Evolutionary conservation across 176 grass and related monocot species (phyloP).

Genomic region (Avena atlantica): DNA sequence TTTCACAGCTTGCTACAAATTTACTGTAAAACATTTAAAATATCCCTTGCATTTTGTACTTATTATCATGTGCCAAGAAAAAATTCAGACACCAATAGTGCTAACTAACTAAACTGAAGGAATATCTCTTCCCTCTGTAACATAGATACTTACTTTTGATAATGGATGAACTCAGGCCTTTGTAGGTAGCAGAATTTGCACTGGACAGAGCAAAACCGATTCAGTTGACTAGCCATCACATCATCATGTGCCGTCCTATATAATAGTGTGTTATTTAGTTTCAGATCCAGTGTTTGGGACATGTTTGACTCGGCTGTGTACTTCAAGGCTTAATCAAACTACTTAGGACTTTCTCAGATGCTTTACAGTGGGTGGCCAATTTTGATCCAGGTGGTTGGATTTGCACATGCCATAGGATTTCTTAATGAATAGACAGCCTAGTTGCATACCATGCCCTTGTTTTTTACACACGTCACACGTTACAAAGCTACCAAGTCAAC

Average conservation of each 20-base stretch:
- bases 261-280: slow-evolving; percentile 3
- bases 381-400: slow-evolving; percentile 28
- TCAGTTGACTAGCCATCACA: not conserved
- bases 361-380: not conserved
- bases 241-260: slow-evolving; percentile 13
- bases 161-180: not conserved
- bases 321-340: slow-evolving; percentile 7
- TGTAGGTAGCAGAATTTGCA: slow-evolving; percentile 15
- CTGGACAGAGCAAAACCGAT: not conserved
- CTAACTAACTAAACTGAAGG: not conserved
- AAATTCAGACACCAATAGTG: not conserved
- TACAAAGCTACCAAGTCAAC: slow-evolving; percentile 31
- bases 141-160: not conserved
- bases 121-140: not conserved
- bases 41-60: not conserved
- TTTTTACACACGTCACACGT: slow-evolving; percentile 35
- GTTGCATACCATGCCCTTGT: not conserved
- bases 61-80: not conserved
- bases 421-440: not conserved
- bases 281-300: slow-evolving; percentile 25
- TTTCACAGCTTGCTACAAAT: slow-evolving; percentile 9
- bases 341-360: not conserved
- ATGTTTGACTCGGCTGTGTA: slow-evolving; percentile 35
- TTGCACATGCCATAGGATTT: not conserved
- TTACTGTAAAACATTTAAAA: not conserved